Conservation (phyloP, 2,329 filamentous ascomycete species). For the Arthrobotrys sinensis region DNA sequence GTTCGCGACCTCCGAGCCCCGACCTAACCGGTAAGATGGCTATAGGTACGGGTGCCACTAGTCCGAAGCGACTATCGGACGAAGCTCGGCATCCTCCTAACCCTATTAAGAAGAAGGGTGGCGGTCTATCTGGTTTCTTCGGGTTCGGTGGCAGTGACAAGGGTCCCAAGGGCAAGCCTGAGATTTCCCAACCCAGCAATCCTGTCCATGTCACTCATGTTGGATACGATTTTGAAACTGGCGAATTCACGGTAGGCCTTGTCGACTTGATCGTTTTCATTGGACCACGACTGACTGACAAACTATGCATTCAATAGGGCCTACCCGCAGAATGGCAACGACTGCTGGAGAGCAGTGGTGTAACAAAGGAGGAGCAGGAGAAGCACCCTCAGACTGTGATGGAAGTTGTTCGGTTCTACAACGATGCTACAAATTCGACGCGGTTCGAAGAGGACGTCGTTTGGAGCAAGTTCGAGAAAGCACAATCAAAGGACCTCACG, state of each 20-base stretch:
- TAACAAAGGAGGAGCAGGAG: constrained; percentile 94
- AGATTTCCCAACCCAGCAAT: constrained; percentile 98
- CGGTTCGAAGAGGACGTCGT: constrained; percentile 81
- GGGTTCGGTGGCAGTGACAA: constrained; percentile 79
- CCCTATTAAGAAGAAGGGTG: constrained; percentile 81
- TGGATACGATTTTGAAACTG: constrained; percentile 94
- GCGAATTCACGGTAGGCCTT: constrained; percentile 87
- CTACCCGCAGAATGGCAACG: constrained; percentile 98
- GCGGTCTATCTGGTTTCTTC: constrained; percentile 88
- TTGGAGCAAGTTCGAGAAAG: constrained; percentile 96
- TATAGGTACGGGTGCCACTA: constrained; percentile 68
- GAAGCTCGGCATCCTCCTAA: constrained; percentile 77
- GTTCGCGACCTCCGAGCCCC: constrained; percentile 58
- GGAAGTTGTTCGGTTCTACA: constrained; percentile 96
- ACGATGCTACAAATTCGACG: constrained; percentile 86
- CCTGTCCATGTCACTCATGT: constrained; percentile 98
- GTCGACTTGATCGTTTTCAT: constrained; percentile 14
- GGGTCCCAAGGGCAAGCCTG: constrained; percentile 83
- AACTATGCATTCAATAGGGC: constrained; percentile 69
- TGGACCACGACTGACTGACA: constrained; percentile 34
- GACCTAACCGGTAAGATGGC: constrained; percentile 60
- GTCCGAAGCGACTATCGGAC: constrained; percentile 83
- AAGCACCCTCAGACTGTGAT: constrained; percentile 96
- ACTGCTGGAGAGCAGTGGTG: constrained; percentile 93
- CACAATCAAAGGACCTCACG: constrained; percentile 71